Percentiles rank a stretch among this genome's conserved stretches.
phyloP scores from a whole-genome alignment of 148 eudicot genomes.

The Fallopia convolvulus region DNA sequence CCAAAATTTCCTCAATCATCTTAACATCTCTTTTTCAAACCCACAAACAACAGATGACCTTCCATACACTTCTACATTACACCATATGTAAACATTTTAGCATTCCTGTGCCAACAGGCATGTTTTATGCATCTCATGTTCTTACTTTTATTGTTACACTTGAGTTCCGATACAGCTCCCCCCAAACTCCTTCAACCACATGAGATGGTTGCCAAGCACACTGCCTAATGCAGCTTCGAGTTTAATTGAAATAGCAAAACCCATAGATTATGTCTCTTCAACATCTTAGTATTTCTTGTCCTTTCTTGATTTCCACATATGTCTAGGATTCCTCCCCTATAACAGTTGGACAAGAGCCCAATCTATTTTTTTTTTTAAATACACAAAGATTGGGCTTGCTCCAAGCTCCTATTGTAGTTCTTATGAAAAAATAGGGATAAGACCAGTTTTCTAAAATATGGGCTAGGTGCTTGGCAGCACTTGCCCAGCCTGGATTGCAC shows the following conservation, averaged over 20 bases:
- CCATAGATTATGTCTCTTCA: not conserved
- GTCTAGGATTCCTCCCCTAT: not conserved
- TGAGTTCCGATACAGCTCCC: not conserved
- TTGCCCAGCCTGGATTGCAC: no score
- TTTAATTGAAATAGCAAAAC: not conserved
- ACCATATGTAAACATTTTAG: not conserved
- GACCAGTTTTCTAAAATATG: no score
- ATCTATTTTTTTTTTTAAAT: not conserved
- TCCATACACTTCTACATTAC: not conserved
- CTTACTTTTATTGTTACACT: not conserved
- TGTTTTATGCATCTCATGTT: not conserved
- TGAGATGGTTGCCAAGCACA: not conserved
- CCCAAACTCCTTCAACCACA: not conserved
- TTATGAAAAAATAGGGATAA: not conserved
- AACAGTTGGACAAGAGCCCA: not conserved
- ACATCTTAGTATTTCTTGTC: no score
- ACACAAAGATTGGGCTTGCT: not conserved
- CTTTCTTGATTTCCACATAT: not conserved
- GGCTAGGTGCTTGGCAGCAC: no score
- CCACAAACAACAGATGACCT: not conserved
- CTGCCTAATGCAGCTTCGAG: not conserved
- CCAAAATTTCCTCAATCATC: not conserved
- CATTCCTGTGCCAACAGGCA: not conserved
- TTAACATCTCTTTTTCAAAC: not conserved
- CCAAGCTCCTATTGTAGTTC: not conserved